These are phyloP conservation scores for Cicer arietinum DNA, from an alignment of 306 rosid genomes.

Conservation along the genomic window DNA sequence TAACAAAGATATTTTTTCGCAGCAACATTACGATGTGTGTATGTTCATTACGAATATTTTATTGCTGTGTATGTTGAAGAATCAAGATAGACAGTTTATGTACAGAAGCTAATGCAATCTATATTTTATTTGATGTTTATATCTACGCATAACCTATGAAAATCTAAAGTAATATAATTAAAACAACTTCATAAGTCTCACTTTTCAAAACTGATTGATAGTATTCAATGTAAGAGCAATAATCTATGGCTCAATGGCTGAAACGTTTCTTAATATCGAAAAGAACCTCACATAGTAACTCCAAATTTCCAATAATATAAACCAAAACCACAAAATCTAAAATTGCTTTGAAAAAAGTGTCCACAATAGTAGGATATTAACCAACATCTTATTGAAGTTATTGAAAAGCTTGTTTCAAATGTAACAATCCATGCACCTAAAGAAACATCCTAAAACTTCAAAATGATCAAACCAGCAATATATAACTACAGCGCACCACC, in stretches of 20 bases:
- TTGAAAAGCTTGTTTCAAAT: slow-evolving; percentile 10
- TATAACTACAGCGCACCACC: not conserved
- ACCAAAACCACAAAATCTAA: slow-evolving; percentile 30
- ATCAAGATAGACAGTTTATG: slow-evolving; percentile 14
- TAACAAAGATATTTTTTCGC: no score
- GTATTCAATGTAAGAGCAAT: not conserved
- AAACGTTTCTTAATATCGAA: not conserved
- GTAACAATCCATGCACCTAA: slow-evolving; percentile 8
- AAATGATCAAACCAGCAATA: slow-evolving; percentile 13
- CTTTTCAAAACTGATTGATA: not conserved
- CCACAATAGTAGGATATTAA: not conserved
- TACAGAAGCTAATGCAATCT: not conserved
- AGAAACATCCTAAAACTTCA: no score
- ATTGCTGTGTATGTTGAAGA: not conserved
- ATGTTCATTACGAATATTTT: no score
- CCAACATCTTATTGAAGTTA: slow-evolving; percentile 19
- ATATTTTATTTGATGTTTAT: not conserved
- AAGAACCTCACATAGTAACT: slow-evolving; percentile 2
- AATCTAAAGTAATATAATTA: slow-evolving; percentile 10
- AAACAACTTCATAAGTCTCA: slow-evolving; percentile 13
- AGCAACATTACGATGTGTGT: no score
- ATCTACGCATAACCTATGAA: not conserved
- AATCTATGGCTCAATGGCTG: not conserved
- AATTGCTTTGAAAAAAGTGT: slow-evolving; percentile 4
- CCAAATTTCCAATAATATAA: slow-evolving; percentile 2